Percentiles rank a stretch among this genome's conserved stretches.
phyloP scores from a whole-genome alignment of 2,329 filamentous ascomycete species.

The Penicillium sp. region DNA sequence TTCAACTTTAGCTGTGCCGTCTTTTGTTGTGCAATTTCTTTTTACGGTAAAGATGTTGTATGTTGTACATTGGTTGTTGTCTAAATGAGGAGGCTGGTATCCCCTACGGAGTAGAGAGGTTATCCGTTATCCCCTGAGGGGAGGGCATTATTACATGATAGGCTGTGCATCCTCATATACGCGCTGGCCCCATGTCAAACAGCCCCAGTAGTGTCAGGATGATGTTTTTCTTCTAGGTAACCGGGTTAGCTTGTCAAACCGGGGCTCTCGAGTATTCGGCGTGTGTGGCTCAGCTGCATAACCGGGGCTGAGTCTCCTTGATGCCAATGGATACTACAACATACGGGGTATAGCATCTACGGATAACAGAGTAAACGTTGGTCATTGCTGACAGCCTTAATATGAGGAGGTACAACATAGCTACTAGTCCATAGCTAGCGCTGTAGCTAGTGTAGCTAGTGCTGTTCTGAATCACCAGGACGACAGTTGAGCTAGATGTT shows the following conservation, averaged over 20 bases:
- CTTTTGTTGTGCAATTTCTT: neutral
- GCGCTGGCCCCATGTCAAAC: slow-evolving; percentile 11
- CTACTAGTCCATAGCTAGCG: no score
- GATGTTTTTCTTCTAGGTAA: neutral
- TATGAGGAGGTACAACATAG: neutral
- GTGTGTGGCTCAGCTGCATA: neutral
- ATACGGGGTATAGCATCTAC: neutral
- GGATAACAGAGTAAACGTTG: neutral
- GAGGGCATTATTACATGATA: neutral
- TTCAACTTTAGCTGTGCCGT: neutral
- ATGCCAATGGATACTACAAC: neutral
- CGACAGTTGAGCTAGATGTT: slow-evolving; percentile 11
- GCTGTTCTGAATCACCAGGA: neutral
- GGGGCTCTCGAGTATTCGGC: neutral
- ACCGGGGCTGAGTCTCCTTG: neutral
- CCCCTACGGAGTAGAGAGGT: slow-evolving; percentile 4
- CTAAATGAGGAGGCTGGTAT: slow-evolving; percentile 11
- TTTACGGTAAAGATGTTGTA: neutral
- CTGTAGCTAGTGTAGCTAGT: neutral
- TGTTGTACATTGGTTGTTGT: neutral
- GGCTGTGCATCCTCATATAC: slow-evolving; percentile 17
- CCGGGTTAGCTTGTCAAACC: neutral
- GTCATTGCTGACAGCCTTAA: neutral
- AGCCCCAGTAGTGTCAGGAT: neutral
- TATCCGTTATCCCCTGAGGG: slow-evolving; percentile 7